These are phyloP conservation scores for Yamadazyma pseudoaaseri DNA, from an alignment of 1,139 yeast genomes.

Conservation along the genomic window DNA sequence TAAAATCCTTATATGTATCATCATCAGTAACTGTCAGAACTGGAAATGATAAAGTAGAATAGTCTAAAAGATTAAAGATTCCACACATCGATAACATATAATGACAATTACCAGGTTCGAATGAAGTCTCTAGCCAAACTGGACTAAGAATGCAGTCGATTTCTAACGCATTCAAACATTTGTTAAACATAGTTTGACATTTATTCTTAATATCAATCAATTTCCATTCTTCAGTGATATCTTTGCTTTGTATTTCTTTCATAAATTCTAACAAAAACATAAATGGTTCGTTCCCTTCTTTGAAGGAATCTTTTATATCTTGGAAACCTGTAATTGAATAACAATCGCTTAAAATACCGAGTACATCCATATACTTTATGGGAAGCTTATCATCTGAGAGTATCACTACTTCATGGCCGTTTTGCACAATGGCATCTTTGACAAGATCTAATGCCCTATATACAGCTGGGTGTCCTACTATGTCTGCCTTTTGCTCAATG, in stretches of 20 bases:
- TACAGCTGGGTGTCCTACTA: constrained; percentile 8
- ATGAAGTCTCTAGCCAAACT: constrained; percentile 62
- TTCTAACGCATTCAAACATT: constrained; percentile 45
- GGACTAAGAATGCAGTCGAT: constrained; percentile 67
- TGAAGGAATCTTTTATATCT: constrained; percentile 32
- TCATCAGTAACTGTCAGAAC: constrained; percentile 39
- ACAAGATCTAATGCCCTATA: constrained; percentile 5
- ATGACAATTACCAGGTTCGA: constrained; percentile 48
- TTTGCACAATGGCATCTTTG: background rate
- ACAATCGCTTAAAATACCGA: constrained; percentile 40
- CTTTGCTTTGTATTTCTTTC: constrained; percentile 47
- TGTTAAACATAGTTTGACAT: constrained; percentile 48
- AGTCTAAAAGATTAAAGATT: constrained; percentile 57
- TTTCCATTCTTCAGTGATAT: constrained; percentile 41
- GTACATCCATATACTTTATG: constrained; percentile 20
- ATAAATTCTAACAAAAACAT: constrained; percentile 27
- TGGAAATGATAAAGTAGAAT: constrained; percentile 52
- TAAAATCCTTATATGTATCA: constrained; percentile 29
- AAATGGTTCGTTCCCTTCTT: constrained; percentile 55
- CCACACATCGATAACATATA: constrained; percentile 68
- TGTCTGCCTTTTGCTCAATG: constrained; percentile 3
- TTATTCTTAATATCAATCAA: constrained; percentile 44
- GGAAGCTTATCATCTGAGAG: constrained; percentile 36
- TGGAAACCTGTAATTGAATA: constrained; percentile 56
- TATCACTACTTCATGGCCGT: constrained; percentile 13